Evolutionary conservation across 139 green algal species (phyloP).

Genomic region (Micromonas pusilla): DNA sequence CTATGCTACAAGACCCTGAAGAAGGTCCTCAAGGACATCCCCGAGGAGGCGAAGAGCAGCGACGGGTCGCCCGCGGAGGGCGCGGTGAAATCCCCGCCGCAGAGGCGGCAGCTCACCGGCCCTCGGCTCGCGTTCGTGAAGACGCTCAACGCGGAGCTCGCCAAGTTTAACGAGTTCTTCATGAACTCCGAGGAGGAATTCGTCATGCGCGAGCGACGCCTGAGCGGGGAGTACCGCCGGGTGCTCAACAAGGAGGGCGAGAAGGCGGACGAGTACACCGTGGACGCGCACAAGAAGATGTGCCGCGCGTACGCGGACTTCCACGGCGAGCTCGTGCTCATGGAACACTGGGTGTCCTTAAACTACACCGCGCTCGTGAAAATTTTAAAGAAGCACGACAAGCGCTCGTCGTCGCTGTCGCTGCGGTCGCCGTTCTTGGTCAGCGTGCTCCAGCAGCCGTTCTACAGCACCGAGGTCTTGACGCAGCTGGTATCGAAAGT

Average conservation of each 20-base stretch:
- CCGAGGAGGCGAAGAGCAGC: neutral
- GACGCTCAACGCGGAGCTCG: slow-evolving; percentile 22
- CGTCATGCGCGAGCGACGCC: slow-evolving; percentile 24
- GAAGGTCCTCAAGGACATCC: slow-evolving; percentile 26
- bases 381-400: slow-evolving; percentile 45
- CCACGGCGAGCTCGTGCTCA: slow-evolving; percentile 39
- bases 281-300: neutral
- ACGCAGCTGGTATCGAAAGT: slow-evolving; percentile 17
- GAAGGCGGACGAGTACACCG: neutral
- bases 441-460: slow-evolving; percentile 33
- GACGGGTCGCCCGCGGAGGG: neutral
- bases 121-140: neutral
- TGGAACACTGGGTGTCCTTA: slow-evolving; percentile 33
- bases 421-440: slow-evolving; percentile 25
- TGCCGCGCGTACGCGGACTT: slow-evolving; percentile 18
- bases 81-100: neutral
- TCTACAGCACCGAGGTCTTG: slow-evolving; percentile 28
- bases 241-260: neutral
- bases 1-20: slow-evolving; percentile 31
- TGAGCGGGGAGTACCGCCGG: neutral
- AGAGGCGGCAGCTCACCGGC: neutral
- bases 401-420: slow-evolving; percentile 15
- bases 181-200: slow-evolving; percentile 37
- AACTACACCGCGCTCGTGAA: slow-evolving; percentile 41
- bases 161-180: slow-evolving; percentile 40